Percentiles rank a stretch among this genome's conserved stretches.
Evolutionary conservation across 192 early-diverging fungal species (phyloP).

Genomic region (Linnemannia schmuckeri): DNA sequence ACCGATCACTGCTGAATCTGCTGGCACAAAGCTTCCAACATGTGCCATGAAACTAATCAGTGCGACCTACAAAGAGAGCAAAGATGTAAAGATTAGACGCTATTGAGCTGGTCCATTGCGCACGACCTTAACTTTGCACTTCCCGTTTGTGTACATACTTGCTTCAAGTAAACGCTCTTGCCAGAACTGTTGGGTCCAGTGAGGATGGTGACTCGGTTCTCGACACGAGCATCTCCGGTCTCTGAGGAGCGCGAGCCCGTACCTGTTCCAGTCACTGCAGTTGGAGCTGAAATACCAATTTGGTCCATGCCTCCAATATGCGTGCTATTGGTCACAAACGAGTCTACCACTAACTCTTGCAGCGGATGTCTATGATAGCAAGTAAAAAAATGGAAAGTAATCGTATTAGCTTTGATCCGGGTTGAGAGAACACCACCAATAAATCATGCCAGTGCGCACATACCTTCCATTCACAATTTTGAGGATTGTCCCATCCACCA

Average conservation of each 20-base stretch:
- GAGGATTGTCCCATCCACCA: slow-evolving; percentile 69
- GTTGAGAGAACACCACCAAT: background rate
- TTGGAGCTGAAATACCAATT: background rate
- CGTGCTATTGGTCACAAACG: slow-evolving; percentile 83
- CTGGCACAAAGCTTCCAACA: slow-evolving; percentile 92
- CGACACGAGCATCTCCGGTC: background rate
- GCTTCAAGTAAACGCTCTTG: slow-evolving; percentile 81
- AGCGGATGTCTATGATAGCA: slow-evolving; percentile 72
- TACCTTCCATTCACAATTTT: slow-evolving; percentile 79
- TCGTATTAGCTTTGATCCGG: background rate
- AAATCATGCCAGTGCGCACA: background rate
- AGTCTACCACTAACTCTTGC: slow-evolving; percentile 66
- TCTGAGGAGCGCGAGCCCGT: background rate
- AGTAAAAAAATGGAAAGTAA: background rate
- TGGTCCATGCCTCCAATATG: slow-evolving; percentile 49
- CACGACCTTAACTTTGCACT: background rate
- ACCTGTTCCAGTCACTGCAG: background rate
- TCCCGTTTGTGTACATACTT: slow-evolving; percentile 48
- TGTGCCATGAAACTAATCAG: slow-evolving; percentile 91
- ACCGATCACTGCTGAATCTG: slow-evolving; percentile 75
- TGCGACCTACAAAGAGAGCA: slow-evolving; percentile 62
- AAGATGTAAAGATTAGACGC: background rate
- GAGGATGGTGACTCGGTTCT: slow-evolving; percentile 71
- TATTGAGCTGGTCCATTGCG: too few species aligned
- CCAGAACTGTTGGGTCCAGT: slow-evolving; percentile 91